Percentiles rank a stretch among this genome's conserved stretches.
phyloP scores from a whole-genome alignment of 78 protist species.

The Dictyostelium brefeldianum region DNA sequence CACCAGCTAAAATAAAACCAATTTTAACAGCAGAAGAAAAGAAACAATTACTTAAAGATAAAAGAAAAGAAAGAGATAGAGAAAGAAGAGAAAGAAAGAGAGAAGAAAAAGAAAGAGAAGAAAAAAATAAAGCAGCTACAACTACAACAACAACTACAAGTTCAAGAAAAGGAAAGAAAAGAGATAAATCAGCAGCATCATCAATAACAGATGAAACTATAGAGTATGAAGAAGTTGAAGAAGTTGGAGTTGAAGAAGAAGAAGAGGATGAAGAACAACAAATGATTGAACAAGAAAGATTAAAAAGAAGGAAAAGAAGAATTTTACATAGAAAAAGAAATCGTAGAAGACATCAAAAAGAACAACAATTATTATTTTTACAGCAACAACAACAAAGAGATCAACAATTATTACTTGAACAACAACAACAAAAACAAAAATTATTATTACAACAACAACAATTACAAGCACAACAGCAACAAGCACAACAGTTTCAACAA shows the following conservation, averaged over 20 bases:
- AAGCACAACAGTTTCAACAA: background rate
- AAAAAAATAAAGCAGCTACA: background rate
- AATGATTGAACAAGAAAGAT: background rate
- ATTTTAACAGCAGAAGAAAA: background rate
- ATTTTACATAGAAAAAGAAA: background rate
- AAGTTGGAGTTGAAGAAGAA: background rate
- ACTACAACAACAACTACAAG: background rate
- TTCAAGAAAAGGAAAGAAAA: slow-evolving; percentile 24
- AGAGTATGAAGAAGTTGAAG: background rate
- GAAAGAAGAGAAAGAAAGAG: background rate
- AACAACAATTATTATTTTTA: background rate
- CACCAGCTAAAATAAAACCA: background rate
- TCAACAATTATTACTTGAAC: background rate
- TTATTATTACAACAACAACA: background rate
- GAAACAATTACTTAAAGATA: background rate
- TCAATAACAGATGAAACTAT: background rate
- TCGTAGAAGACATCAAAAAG: background rate
- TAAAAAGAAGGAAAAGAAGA: slow-evolving; percentile 5
- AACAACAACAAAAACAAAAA: background rate
- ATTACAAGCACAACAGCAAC: background rate
- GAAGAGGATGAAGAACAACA: background rate
- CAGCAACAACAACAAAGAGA: background rate
- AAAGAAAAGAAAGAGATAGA: background rate
- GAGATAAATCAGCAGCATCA: background rate
- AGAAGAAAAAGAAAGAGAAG: background rate